Base-by-base conservation (phyloP, 1,139 yeast species). In the Pichia sp. region DNA sequence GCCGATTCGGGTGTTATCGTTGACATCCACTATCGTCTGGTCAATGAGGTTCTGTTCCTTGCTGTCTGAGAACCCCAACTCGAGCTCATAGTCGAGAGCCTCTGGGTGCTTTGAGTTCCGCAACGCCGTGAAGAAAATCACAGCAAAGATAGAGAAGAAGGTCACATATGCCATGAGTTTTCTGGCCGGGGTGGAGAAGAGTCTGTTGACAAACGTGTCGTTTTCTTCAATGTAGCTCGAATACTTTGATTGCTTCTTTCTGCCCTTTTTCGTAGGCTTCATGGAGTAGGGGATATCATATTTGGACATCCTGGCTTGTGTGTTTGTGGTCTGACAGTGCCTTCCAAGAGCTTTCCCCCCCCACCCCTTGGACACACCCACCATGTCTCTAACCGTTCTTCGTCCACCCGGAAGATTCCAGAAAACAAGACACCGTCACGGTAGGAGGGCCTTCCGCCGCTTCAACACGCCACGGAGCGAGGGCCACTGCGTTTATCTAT, bases 231-330 rank as follows among this genome's bases (percentile, higher is more conserved):
- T 40, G 27, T 56, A 56, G 1, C 38, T 33, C 2, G 54, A 24
- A 30, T 56, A 56, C 17, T 41, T 50, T 9, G 55, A 33, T 12
- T 45, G 46, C 43, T 49, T 50, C 38, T 49, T 50, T 33, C 43
- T 54, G 6, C 49, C 45, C 38, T 50, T 52, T 34, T 38, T 42
- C 42, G 29, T 27, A 1, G 59, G 58, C 36, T 49, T 49, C 56
- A 57, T 45, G 4, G 56, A 30, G 36, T 52, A 52, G 0, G 59
- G 59, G 8, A 57, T 55, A 29, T 57, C 59, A 38, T 57, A 53
- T 27, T 46, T 46, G 30, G 48, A 46, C 50, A 42, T 52, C 16
- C 38, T 29, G 29, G 4, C 16, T 10, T 24, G 8, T 42, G 40
- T 36, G 10, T 16, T 46, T 46, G 40, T n/a, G 12, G 33, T 10